Conservation (phyloP, 192 early-diverging fungal species). For the Podila epicladia region DNA sequence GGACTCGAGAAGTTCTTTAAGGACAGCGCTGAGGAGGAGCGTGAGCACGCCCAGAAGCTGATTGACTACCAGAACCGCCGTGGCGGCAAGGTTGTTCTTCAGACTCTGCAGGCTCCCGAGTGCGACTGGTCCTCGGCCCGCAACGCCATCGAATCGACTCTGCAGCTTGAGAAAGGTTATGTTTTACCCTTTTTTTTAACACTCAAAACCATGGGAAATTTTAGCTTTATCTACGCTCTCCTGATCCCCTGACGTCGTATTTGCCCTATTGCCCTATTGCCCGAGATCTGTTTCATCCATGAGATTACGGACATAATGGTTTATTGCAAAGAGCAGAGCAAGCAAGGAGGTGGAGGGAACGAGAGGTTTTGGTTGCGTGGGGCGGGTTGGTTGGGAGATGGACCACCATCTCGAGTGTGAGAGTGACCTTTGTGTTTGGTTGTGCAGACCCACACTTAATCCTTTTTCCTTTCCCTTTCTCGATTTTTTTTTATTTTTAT, state of each 20-base stretch:
- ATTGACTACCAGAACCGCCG: constrained; percentile 66
- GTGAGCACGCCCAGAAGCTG: constrained; percentile 55
- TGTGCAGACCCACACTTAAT: no score
- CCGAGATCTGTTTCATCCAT: no score
- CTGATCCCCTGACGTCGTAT: not conserved
- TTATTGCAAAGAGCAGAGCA: no score
- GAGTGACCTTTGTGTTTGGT: no score
- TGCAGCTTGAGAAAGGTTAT: constrained; percentile 60
- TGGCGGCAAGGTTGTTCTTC: constrained; percentile 63
- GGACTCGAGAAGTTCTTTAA: constrained; percentile 65
- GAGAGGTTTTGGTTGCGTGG: not conserved
- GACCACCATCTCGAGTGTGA: no score
- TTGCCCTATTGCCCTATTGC: not conserved
- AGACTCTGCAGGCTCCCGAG: constrained; percentile 62
- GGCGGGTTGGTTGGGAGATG: no score
- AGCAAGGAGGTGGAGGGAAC: no score
- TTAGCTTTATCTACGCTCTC: not conserved
- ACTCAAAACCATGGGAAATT: no score
- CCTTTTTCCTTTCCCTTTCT: not conserved
- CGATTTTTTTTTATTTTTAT: no score
- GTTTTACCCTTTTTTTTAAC: not conserved
- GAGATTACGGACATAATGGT: no score
- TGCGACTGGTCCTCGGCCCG: constrained; percentile 66
- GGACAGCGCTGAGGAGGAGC: constrained; percentile 58
- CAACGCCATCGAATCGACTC: constrained; percentile 64